These are phyloP conservation scores for Chlorella sorokiniana DNA, from an alignment of 139 green algal species.

Conservation along the genomic window DNA sequence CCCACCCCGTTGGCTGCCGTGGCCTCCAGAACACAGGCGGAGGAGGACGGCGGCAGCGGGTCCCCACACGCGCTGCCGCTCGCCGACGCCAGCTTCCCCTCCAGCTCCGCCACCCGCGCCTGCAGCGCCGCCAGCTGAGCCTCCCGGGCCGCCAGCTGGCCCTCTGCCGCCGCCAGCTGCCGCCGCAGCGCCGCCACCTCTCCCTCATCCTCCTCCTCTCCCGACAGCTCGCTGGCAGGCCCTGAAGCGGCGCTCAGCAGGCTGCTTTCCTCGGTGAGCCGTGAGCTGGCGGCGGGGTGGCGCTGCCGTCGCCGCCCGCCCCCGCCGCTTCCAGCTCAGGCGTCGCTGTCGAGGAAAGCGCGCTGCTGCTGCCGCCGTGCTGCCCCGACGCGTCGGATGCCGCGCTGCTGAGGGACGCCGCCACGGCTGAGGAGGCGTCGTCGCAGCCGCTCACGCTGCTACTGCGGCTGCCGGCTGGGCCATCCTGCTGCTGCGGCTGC, in stretches of 20 bases:
- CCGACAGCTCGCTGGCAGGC: not conserved
- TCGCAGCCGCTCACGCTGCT: not conserved
- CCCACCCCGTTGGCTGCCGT: too few relatives aligned
- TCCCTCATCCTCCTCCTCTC: too few relatives aligned
- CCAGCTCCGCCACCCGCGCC: conserved; percentile 26
- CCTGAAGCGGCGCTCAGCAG: not conserved
- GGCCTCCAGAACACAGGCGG: too few relatives aligned
- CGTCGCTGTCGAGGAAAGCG: not conserved
- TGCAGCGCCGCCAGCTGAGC: conserved; percentile 14
- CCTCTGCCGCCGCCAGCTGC: not conserved
- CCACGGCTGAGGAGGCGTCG: not conserved
- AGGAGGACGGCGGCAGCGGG: too few relatives aligned
- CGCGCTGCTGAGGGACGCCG: conserved; percentile 1
- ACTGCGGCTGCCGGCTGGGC: not conserved
- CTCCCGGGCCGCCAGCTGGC: not conserved
- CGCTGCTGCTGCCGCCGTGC: conserved; percentile 9
- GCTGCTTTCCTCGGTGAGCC: not conserved
- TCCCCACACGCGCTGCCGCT: not conserved
- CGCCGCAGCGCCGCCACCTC: conserved; percentile 1
- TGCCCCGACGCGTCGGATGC: not conserved
- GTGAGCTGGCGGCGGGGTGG: not conserved
- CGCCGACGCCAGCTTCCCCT: conserved; percentile 6
- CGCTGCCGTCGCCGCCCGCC: not conserved
- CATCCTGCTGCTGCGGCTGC: conserved; percentile 13
- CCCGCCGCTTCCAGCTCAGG: not conserved